phyloP scores from a whole-genome alignment of 192 early-diverging fungal species.

The Coemansia sp. region DNA sequence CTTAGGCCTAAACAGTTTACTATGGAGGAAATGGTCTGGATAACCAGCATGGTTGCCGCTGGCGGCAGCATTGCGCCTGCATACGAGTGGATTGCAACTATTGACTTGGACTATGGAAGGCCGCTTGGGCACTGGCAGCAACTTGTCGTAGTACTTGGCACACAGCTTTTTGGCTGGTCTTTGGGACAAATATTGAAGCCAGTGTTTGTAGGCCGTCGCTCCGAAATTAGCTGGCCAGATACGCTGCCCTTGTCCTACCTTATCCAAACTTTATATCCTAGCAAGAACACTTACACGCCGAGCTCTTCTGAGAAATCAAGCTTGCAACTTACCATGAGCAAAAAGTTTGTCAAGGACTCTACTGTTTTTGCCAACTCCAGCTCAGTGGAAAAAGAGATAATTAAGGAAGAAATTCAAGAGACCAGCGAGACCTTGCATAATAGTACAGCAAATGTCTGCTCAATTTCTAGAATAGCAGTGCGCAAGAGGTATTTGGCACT shows the following conservation, averaged over 20 bases:
- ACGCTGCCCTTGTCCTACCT: constrained; percentile 38
- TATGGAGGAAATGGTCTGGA: constrained; percentile 47
- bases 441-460: neutral
- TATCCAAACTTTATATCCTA: constrained; percentile 39
- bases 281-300: neutral
- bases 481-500: constrained; percentile 30
- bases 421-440: neutral
- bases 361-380: too few relatives aligned
- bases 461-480: constrained; percentile 4
- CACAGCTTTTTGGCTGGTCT: constrained; percentile 51
- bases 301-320: neutral
- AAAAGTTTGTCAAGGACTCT: too few relatives aligned
- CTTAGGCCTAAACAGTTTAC: constrained; percentile 14
- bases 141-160: constrained; percentile 32
- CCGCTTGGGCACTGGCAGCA: constrained; percentile 38
- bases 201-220: constrained; percentile 35
- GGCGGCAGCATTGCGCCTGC: constrained; percentile 51
- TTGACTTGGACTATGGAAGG: constrained; percentile 42
- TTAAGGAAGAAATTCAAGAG: neutral
- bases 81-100: constrained; percentile 49
- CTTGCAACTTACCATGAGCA: neutral
- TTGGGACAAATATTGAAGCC: constrained; percentile 40
- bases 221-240: constrained; percentile 43
- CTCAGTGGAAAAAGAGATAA: neutral
- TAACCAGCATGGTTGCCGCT: constrained; percentile 47